A percentile compares a stretch with the other conserved stretches of the same genome.
Evolutionary conservation across 306 rosid species (phyloP).

Genomic region (Fragaria vesca): DNA sequence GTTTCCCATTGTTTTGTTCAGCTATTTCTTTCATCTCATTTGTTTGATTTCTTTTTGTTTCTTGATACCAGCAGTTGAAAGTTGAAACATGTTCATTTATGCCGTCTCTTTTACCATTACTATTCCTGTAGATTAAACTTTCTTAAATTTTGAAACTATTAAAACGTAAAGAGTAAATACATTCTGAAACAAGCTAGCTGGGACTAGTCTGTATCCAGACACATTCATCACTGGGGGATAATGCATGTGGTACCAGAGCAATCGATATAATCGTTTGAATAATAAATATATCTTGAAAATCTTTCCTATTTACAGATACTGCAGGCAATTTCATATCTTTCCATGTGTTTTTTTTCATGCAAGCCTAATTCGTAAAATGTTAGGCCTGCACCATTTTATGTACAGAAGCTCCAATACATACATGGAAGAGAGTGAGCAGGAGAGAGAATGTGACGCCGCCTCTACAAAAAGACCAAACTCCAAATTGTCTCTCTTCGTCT

Average conservation of each 20-base stretch:
- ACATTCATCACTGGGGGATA: neutral
- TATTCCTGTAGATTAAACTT: neutral
- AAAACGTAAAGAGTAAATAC: neutral
- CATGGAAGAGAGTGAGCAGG: neutral
- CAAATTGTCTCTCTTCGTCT: neutral
- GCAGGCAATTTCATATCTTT: neutral
- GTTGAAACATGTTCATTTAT: neutral
- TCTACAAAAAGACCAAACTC: neutral
- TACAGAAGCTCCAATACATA: conserved; percentile 3
- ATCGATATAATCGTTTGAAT: neutral
- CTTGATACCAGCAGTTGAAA: neutral
- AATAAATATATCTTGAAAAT: neutral
- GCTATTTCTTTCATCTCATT: neutral
- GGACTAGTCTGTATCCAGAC: neutral
- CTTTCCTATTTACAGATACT: neutral
- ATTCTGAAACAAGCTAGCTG: neutral
- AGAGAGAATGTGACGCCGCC: neutral
- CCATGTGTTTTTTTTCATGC: neutral
- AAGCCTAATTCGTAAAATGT: neutral
- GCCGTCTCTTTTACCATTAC: neutral
- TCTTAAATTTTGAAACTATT: neutral
- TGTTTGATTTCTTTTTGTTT: neutral
- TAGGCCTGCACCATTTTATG: neutral
- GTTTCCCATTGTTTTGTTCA: neutral
- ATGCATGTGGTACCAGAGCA: neutral